Evolutionary conservation across 2,329 filamentous ascomycete species (phyloP), one percentile per base, ranked within the genome.

Genomic region (Beauveria brongniartii): DNA sequence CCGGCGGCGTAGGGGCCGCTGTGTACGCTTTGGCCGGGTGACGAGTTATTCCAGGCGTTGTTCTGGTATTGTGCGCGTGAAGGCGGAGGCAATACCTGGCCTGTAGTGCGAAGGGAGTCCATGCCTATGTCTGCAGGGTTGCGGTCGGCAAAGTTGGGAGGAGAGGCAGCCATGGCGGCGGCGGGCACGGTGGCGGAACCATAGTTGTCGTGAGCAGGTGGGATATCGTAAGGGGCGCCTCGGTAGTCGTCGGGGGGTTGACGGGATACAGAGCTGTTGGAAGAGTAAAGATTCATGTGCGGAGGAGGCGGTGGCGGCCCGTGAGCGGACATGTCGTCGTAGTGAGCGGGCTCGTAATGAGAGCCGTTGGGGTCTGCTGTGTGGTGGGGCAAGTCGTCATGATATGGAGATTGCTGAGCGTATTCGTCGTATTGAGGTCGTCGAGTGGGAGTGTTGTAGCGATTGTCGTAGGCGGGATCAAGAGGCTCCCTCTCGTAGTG

Each of bases 131-230:
- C 82, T 63, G 85, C 78, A 63, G 83, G 79, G 73, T 86, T 83
- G 56, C 79, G 80, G 67, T 87, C 85, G 55, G 87, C 86, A 54
- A 89, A 82, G 60, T 78, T 83, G 67, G 86, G 79, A 44, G 88
- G 87, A 63, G 90, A 83, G 59, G 86, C 86, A 34, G 86, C 79
- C 72, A 91, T 85, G 61, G 86, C 87, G 66, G 77, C 72, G 54
- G 43, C 78, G 18, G 87, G 83, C 9, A 52, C 34, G 61, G 86
- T 87, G 66, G 77, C 72, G 55, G 43, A 20, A 63, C 86, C 80
- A 65, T 87, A 83, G 70, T 90, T 90, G 73, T 91, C 86, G 63
- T 83, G 80, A 40, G 84, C 86, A 2, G 85, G 84, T 1, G 85
- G 88, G 61, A 78, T 74, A 67, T 74, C 79, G 65, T 69, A 65